Evolutionary conservation across 176 grass and related monocot genomes (phyloP), one percentile per base, ranked within the genome.

Genomic region (Poa annua): DNA sequence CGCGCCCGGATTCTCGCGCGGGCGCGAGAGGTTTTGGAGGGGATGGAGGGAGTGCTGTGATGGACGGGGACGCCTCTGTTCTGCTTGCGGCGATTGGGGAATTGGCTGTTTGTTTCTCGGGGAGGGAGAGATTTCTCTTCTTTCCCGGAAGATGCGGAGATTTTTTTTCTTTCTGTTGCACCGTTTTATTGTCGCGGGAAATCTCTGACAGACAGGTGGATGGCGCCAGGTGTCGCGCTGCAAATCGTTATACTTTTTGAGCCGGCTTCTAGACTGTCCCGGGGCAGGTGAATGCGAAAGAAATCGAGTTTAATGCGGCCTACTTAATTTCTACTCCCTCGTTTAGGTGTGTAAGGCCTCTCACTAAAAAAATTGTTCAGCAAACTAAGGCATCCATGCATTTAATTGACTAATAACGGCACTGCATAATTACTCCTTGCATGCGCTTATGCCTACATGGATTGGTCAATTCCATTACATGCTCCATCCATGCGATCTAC

Each of bases 11-110:
- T 59, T 22, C 52, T 39, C 74, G 74, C 52, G 74, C 74, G 74
- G 52, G 73, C 73, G 73, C 73, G 73, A 53, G 47, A 77, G 34
- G 74, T 77, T 77, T 57, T 53, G 34, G 74, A 14, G 20, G 49
- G 29, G 45, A 70, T 49, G 11, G 51, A 70, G 73, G 11, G 51
- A n/a, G 73, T 54, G 73, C 8, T 76, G 50, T 14, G 51, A 56
- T 36, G 74, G 33, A 76, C 49, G 50, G 19, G 10, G 74, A 22
- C 74, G 74, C 74, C 29, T 76, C 35, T 6, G 0, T n/a, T n/a
- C 11, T 13, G 53, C 36, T 59, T 10, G 74, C 52, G 34, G 74
- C 7, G 52, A 57, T 8, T 39, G 74, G 74, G 52, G 52, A 77
- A 77, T 57, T 57, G 47, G 71, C 71, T n/a, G n/a, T n/a, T n/a